Evolutionary conservation across 805 yeast species (phyloP).

Genomic region (Monosporozyma unispora): DNA sequence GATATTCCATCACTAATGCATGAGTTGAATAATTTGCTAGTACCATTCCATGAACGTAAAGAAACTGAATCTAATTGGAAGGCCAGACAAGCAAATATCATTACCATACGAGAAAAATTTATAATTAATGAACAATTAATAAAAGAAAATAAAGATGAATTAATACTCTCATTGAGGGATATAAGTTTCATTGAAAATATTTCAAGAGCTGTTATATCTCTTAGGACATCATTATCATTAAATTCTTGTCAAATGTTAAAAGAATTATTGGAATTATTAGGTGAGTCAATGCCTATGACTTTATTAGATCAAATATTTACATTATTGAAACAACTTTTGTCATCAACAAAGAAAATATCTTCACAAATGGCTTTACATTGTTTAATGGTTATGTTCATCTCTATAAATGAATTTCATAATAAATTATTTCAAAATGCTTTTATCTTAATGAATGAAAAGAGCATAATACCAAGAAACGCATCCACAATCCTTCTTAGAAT

Average conservation of each 20-base stretch:
- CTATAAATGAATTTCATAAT: constrained; percentile 41
- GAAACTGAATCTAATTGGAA: constrained; percentile 91
- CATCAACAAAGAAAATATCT: constrained; percentile 34
- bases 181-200: constrained; percentile 50
- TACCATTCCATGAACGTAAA: constrained; percentile 48
- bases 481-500: constrained; percentile 66
- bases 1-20: constrained; percentile 15
- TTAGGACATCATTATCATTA: constrained; percentile 74
- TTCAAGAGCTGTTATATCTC: constrained; percentile 55
- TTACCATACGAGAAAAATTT: constrained; percentile 41
- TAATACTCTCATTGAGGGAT: constrained; percentile 27
- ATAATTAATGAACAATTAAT: constrained; percentile 50
- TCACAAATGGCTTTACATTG: constrained; percentile 31
- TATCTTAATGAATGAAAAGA: constrained; percentile 56
- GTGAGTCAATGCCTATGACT: constrained; percentile 22
- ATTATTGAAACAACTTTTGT: constrained; percentile 27
- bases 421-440: constrained; percentile 44
- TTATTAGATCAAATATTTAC: constrained; percentile 30
- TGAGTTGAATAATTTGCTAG: constrained; percentile 22
- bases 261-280: constrained; percentile 38
- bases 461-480: constrained; percentile 58
- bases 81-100: constrained; percentile 52
- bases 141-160: constrained; percentile 30
- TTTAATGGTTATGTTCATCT: constrained; percentile 42
- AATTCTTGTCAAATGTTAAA: constrained; percentile 71